phyloP scores from a whole-genome alignment of 192 early-diverging fungal genomes.

The Entrophospora sp. region DNA sequence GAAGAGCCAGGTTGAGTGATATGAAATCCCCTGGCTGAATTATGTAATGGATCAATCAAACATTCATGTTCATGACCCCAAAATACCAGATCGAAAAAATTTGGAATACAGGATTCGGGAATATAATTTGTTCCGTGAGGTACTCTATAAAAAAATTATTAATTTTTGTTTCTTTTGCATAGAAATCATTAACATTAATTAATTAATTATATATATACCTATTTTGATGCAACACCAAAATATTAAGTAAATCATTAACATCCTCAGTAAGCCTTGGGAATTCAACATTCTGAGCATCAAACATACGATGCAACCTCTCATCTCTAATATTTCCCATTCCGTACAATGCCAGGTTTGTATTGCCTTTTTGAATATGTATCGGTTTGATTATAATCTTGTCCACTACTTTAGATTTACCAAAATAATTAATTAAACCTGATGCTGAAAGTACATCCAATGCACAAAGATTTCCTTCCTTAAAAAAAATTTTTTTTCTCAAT shows the following conservation, averaged over 20 bases:
- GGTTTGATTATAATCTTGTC: constrained; percentile 76
- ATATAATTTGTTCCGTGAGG: constrained; percentile 78
- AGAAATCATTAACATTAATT: background rate
- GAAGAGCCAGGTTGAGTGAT: constrained; percentile 91
- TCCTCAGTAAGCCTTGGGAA: constrained; percentile 63
- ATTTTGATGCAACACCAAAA: constrained; percentile 92
- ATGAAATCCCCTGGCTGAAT: constrained; percentile 55
- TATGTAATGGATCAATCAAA: constrained; percentile 64
- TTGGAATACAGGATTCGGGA: constrained; percentile 74
- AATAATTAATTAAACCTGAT: constrained; percentile 86
- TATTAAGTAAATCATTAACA: constrained; percentile 75
- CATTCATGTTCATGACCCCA: constrained; percentile 99
- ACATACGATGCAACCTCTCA: constrained; percentile 75
- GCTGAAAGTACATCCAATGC: constrained; percentile 75
- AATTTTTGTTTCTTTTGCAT: too few relatives aligned
- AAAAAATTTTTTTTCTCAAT: too few relatives aligned
- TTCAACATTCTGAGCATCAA: constrained; percentile 58
- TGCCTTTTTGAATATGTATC: constrained; percentile 73
- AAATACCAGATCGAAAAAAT: constrained; percentile 74
- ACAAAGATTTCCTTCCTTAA: constrained; percentile 68
- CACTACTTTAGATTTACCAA: constrained; percentile 64
- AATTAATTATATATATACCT: constrained; percentile 27
- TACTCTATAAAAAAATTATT: too few relatives aligned
- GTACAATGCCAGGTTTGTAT: constrained; percentile 68
- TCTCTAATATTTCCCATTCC: constrained; percentile 92